Percentiles rank a stretch among this genome's conserved stretches.
Evolutionary conservation across 345 rosid genomes (phyloP).

Genomic region (Acer yangbiense): DNA sequence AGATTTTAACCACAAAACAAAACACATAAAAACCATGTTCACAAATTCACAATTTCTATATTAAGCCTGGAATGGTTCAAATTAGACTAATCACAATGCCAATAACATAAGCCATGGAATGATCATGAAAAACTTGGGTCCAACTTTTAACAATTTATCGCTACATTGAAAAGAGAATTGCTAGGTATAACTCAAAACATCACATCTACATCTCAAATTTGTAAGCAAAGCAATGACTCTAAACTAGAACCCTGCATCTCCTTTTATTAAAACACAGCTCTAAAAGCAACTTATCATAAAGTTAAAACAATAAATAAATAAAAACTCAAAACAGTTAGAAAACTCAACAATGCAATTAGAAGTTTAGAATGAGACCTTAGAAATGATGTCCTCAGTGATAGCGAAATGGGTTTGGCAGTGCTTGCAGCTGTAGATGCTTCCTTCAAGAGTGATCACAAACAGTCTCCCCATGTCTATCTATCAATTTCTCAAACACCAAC

Average conservation of each 20-base stretch:
- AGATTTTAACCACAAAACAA: neutral
- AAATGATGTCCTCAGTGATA: constrained; percentile 48
- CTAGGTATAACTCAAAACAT: too few species aligned
- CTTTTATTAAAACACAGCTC: neutral
- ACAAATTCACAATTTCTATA: neutral
- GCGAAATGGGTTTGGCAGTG: constrained; percentile 76
- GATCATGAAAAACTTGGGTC: neutral
- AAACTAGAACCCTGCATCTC: neutral
- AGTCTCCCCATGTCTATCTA: constrained; percentile 60
- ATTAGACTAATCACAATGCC: neutral
- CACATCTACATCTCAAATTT: too few species aligned
- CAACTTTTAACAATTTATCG: neutral
- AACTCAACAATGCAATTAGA: neutral
- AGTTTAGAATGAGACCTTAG: constrained; percentile 46
- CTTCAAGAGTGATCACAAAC: constrained; percentile 59
- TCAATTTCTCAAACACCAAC: neutral
- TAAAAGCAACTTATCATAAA: neutral
- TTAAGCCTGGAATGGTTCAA: neutral
- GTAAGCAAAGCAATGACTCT: neutral
- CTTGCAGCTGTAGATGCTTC: constrained; percentile 65
- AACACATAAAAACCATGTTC: neutral
- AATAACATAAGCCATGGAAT: too few species aligned
- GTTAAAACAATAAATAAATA: neutral
- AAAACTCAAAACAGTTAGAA: neutral
- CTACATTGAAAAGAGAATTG: neutral